A percentile compares a stretch with the other conserved stretches of the same genome.
These are phyloP conservation scores for Caryopteris hybrid DNA, from an alignment of 305 asterid species.

Conservation along the genomic window DNA sequence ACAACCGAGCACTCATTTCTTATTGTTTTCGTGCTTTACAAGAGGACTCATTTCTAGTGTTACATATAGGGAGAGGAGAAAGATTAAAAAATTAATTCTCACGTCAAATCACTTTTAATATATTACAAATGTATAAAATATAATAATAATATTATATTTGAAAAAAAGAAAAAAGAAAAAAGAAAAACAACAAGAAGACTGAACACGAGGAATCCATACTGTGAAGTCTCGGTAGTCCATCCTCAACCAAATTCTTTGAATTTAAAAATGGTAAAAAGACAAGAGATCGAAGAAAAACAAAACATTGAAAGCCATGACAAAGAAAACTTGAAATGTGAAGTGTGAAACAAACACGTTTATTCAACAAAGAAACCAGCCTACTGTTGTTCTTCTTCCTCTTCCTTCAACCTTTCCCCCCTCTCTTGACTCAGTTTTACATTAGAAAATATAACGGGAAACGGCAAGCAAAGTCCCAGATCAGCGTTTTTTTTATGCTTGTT, in stretches of 20 bases:
- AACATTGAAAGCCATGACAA: not conserved
- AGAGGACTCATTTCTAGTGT: too few species aligned
- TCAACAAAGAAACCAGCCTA: conserved; percentile 29
- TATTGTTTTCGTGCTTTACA: too few species aligned
- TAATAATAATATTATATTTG: too few species aligned
- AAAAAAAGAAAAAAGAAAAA: too few species aligned
- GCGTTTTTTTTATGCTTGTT: conserved; percentile 23
- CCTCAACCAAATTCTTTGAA: conserved; percentile 12
- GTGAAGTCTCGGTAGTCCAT: conserved; percentile 23
- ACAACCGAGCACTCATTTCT: too few species aligned
- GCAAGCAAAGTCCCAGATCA: conserved; percentile 24
- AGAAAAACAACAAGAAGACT: conserved; percentile 12
- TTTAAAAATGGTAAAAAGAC: not conserved
- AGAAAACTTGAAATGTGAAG: conserved; percentile 29
- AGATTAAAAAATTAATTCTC: too few species aligned
- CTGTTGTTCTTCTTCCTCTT: conserved; percentile 17
- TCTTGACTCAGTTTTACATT: conserved; percentile 22
- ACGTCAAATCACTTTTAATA: too few species aligned
- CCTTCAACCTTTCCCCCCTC: conserved; percentile 15
- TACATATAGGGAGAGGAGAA: too few species aligned
- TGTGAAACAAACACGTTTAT: conserved; percentile 67
- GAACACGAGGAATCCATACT: conserved; percentile 7
- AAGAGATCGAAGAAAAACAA: not conserved
- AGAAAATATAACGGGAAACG: not conserved
- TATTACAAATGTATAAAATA: too few species aligned